Percentiles rank a stretch among this genome's conserved stretches.
Evolutionary conservation across 106 monocot genomes (phyloP).

Genomic region (Dendrobium nobile): DNA sequence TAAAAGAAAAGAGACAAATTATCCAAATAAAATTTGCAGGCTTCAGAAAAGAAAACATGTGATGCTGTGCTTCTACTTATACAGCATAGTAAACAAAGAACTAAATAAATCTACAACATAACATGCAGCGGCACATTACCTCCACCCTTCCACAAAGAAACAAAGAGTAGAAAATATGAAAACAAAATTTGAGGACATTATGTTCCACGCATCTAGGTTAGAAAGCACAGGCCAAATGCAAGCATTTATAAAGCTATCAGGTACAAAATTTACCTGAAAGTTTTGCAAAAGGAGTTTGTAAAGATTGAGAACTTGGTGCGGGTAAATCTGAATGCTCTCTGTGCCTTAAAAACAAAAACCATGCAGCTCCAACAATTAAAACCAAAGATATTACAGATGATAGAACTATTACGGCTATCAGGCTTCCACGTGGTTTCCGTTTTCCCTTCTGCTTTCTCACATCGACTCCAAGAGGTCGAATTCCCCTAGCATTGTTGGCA

Average conservation of each 20-base stretch:
- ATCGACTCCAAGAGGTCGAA: conserved; percentile 79
- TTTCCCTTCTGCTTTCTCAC: conserved; percentile 33
- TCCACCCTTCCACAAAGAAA: background rate
- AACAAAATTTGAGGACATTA: background rate
- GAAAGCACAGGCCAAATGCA: background rate
- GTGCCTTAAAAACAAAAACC: conserved; percentile 49
- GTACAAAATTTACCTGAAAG: conserved; percentile 38
- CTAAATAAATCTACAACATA: background rate
- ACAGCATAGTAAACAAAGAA: background rate
- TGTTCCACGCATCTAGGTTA: background rate
- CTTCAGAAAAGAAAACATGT: no score
- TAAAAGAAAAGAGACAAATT: no score
- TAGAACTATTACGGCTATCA: conserved; percentile 56
- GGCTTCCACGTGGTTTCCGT: conserved; percentile 39
- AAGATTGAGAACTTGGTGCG: conserved; percentile 17
- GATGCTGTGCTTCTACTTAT: no score
- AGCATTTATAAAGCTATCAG: background rate
- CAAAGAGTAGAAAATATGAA: background rate
- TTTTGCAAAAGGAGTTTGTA: conserved; percentile 38
- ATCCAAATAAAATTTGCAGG: no score
- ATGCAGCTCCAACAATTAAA: conserved; percentile 43
- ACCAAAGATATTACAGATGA: conserved; percentile 59
- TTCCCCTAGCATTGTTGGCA: conserved; percentile 43
- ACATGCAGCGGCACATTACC: background rate
- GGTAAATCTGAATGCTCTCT: conserved; percentile 16